These are phyloP conservation scores for Zygosaccharomyces pseudobailii DNA, from an alignment of 1,139 yeast species.

Conservation along the genomic window DNA sequence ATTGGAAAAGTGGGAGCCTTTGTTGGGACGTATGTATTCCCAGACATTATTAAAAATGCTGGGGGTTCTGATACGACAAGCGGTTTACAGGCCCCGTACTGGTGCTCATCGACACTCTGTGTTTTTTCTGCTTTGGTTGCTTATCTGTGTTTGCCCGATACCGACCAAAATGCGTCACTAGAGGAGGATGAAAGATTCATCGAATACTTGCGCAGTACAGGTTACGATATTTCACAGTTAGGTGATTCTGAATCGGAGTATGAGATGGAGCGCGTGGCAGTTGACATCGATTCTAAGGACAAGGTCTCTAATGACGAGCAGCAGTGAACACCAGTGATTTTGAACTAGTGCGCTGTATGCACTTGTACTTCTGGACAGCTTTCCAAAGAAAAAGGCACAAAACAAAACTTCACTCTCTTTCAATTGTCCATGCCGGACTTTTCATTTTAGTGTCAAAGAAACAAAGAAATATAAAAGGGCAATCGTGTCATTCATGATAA, in stretches of 20 bases:
- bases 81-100: slow-evolving; percentile 74
- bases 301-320: not conserved
- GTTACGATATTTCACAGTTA: slow-evolving; percentile 47
- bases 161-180: slow-evolving; percentile 77
- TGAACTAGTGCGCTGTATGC: too few relatives aligned
- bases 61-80: slow-evolving; percentile 43
- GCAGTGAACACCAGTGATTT: not conserved
- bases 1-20: slow-evolving; percentile 89
- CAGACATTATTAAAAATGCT: slow-evolving; percentile 55
- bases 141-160: slow-evolving; percentile 68
- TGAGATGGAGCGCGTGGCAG: slow-evolving; percentile 1
- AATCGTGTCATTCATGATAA: too few relatives aligned
- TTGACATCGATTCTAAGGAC: not conserved
- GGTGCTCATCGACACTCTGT: slow-evolving; percentile 73
- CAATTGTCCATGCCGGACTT: too few relatives aligned
- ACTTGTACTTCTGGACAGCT: too few relatives aligned
- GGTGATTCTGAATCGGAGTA: slow-evolving; percentile 18
- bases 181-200: slow-evolving; percentile 71
- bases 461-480: too few relatives aligned
- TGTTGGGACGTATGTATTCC: slow-evolving; percentile 85
- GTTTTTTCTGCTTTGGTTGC: slow-evolving; percentile 66
- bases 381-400: too few relatives aligned
- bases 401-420: too few relatives aligned
- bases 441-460: too few relatives aligned
- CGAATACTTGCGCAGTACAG: slow-evolving; percentile 54